A percentile compares a stretch with the other conserved stretches of the same genome.
Conservation (phyloP, 164 flowering plant species). For the Annona cherimola region DNA sequence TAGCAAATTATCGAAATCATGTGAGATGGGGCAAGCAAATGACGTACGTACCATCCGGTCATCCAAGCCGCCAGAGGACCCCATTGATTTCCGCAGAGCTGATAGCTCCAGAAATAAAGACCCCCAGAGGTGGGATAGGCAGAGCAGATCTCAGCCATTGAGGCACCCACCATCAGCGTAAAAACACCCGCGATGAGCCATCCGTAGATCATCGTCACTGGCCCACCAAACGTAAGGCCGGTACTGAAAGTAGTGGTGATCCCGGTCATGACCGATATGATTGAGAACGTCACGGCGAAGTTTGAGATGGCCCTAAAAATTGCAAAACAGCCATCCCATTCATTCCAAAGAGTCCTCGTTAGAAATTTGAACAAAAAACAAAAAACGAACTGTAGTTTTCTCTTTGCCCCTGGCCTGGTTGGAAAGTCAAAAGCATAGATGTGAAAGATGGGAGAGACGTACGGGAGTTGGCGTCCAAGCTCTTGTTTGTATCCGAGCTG, state of each 20-base stretch:
- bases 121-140: constrained; percentile 79
- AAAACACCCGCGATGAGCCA: constrained; percentile 54
- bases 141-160: constrained; percentile 84
- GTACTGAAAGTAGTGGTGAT: constrained; percentile 53
- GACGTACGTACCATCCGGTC: constrained; percentile 47
- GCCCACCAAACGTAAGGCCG: constrained; percentile 63
- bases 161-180: constrained; percentile 51
- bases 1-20: no score
- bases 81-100: constrained; percentile 41
- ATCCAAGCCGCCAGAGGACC: constrained; percentile 58
- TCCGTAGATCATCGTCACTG: constrained; percentile 52
- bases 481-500: constrained; percentile 71
- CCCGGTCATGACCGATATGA: constrained; percentile 63
- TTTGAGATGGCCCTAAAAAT: constrained; percentile 35
- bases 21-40: background rate
- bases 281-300: constrained; percentile 61
- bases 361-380: background rate
- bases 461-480: constrained; percentile 54
- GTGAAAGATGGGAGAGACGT: background rate
- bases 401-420: no score
- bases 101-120: constrained; percentile 75
- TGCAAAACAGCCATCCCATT: constrained; percentile 3
- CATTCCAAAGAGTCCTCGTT: background rate
- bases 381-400: no score
- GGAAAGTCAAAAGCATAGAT: no score